Evolutionary conservation across 805 yeast genomes (phyloP), one percentile per base, ranked within the genome.

Genomic region (Candida krabiensis): DNA sequence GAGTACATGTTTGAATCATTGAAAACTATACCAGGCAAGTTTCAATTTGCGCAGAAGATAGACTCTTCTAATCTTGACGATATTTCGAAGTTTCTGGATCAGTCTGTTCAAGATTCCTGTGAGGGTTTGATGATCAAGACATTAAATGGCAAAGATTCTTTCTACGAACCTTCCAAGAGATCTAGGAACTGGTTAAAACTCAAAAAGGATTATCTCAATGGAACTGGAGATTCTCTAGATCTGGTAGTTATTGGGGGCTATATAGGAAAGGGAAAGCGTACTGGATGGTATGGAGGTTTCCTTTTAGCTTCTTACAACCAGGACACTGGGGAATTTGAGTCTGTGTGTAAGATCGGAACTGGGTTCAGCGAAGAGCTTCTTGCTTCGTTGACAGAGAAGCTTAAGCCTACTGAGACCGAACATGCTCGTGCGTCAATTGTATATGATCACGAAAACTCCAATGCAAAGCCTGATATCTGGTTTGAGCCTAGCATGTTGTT

Each of bases 91-190:
- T 93, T 90, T 55, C 69, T 93, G 44, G 98, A 93, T 59, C 86
- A 87, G 56, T 83, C 96, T 2, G 86, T 93, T 17, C 81, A 83
- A 52, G 93, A 86, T 53, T 70, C 88, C 12, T 93, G 99, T 60
- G 99, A 93, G 62, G 99, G 99, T 0, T 71, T 93, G 35, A 93
- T 93, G 99, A 90, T 93, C 29, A 93, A 93, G 59, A 79, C 87
- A 63, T 66, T 91, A 25, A 83, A 85, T 40, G 95, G 96, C 1
- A 60, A 60, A 9, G 96, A 89, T 33, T 83, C 95, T 3, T 77
- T 68, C 37, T 93, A 93, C 59, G 96, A 93, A 64, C 99, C 99
- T 15, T 86, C 96, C 17, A 91, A 91, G 61, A 75, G 99, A 58
- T 86, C 96, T 2, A 71, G 96, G 40, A 90, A 93, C 61, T 93